Conservation (phyloP, 2,329 filamentous ascomycete genomes). For the Colletotrichum agaves region DNA sequence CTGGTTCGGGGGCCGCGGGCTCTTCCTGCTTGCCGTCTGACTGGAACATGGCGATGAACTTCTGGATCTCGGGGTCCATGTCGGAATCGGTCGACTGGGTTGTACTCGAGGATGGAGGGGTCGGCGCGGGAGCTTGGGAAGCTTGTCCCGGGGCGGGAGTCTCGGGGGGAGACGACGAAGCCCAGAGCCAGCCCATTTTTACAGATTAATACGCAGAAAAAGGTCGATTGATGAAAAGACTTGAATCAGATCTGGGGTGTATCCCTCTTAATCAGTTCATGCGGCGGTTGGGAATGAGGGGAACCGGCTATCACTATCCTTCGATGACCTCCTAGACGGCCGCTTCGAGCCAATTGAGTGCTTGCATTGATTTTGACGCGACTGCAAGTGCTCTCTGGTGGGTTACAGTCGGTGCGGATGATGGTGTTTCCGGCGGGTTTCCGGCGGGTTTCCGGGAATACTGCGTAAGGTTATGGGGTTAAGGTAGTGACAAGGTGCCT, state of each 20-base stretch:
- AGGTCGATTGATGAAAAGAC: too few species aligned
- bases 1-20: conserved; percentile 32
- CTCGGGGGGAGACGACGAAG: conserved; percentile 51
- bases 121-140: conserved; percentile 39
- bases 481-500: not conserved
- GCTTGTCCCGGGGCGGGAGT: conserved; percentile 41
- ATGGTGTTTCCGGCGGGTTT: conserved; percentile 18
- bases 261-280: not conserved
- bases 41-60: conserved; percentile 62
- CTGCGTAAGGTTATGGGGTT: conserved; percentile 25
- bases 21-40: conserved; percentile 45
- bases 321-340: conserved; percentile 30
- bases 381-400: conserved; percentile 15
- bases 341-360: conserved; percentile 34
- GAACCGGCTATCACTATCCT: conserved; percentile 28
- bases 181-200: conserved; percentile 73
- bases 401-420: conserved; percentile 24
- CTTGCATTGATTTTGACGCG: conserved; percentile 31
- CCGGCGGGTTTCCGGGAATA: conserved; percentile 9
- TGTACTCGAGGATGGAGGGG: conserved; percentile 35
- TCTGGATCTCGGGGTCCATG: conserved; percentile 63
- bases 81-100: conserved; percentile 35
- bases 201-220: not conserved
- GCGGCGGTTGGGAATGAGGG: conserved; percentile 24
- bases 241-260: not conserved